Conservation (phyloP, 2,329 filamentous ascomycete species). For the Exophiala lecanii-corni region DNA sequence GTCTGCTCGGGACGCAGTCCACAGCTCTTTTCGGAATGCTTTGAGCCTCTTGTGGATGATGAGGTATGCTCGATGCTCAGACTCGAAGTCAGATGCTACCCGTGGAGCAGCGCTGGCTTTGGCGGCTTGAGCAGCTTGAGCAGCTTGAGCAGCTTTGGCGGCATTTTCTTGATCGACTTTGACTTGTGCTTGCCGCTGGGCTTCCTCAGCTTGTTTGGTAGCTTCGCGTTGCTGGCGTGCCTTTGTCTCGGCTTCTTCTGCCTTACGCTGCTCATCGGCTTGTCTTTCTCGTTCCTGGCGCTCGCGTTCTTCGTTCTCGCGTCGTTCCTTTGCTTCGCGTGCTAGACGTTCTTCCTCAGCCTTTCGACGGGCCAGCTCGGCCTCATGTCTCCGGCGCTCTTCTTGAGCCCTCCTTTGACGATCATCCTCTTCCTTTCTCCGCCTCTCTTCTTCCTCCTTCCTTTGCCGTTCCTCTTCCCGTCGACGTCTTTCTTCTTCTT, state of each 20-base stretch:
- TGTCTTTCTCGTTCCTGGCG: conserved; percentile 46
- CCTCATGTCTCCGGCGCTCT: conserved; percentile 35
- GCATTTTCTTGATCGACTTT: conserved; percentile 25
- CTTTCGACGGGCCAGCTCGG: conserved; percentile 38
- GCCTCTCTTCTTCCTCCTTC: conserved; percentile 35
- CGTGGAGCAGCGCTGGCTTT: conserved; percentile 4
- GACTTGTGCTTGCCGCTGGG: conserved; percentile 30
- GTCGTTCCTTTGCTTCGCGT: conserved; percentile 38
- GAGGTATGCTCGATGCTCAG: conserved; percentile 46
- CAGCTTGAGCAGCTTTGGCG: conserved; percentile 5
- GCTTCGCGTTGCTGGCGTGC: conserved; percentile 33
- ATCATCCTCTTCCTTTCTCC: conserved; percentile 33
- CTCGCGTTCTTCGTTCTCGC: conserved; percentile 31
- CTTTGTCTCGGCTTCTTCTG: conserved; percentile 37
- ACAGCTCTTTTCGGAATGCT: conserved; percentile 50
- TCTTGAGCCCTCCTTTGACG: conserved; percentile 31
- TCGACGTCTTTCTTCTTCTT: conserved; percentile 27
- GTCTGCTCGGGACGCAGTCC: conserved; percentile 53
- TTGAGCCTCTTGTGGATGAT: conserved; percentile 66
- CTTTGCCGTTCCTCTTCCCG: conserved; percentile 32
- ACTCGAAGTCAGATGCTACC: conserved; percentile 33
- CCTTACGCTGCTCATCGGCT: conserved; percentile 46
- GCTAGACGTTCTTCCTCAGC: conserved; percentile 36
- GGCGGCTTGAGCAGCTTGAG: conserved; percentile 10
- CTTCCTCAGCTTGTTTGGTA: conserved; percentile 29